Percentiles rank a stretch among this genome's conserved stretches.
These are phyloP conservation scores for Fusarium siculi DNA, from an alignment of 2,329 filamentous ascomycete species.

Conservation along the genomic window DNA sequence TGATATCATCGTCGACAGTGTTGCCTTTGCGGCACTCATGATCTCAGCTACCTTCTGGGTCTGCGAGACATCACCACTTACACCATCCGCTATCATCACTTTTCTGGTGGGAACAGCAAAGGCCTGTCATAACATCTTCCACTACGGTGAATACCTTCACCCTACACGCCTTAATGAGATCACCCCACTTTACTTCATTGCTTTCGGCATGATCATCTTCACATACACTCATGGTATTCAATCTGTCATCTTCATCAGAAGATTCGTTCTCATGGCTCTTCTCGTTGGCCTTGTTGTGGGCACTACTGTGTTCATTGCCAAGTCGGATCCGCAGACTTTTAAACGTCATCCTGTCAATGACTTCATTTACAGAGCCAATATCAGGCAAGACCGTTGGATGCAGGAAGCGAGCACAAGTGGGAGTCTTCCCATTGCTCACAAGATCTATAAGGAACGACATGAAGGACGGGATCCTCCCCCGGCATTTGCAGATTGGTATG, in stretches of 20 bases:
- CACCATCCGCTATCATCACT: slow-evolving; percentile 55
- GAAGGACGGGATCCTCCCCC: slow-evolving; percentile 78
- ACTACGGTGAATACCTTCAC: slow-evolving; percentile 59
- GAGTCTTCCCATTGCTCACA: slow-evolving; percentile 58
- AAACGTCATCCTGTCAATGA: slow-evolving; percentile 59
- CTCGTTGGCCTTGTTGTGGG: slow-evolving; percentile 52
- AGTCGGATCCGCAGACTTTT: slow-evolving; percentile 46
- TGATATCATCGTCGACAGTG: slow-evolving; percentile 60
- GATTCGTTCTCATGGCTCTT: slow-evolving; percentile 53
- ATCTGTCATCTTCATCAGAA: slow-evolving; percentile 55
- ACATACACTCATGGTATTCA: slow-evolving; percentile 57
- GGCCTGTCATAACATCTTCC: slow-evolving; percentile 50
- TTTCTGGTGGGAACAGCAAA: slow-evolving; percentile 55
- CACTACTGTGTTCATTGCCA: slow-evolving; percentile 51
- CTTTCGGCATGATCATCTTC: slow-evolving; percentile 56
- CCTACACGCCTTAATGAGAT: slow-evolving; percentile 51
- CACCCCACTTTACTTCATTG: slow-evolving; percentile 53
- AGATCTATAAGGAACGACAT: slow-evolving; percentile 62
- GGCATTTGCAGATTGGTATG: slow-evolving; percentile 86
- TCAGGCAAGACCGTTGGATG: slow-evolving; percentile 62
- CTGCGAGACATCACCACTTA: slow-evolving; percentile 58
- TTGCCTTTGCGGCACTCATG: slow-evolving; percentile 56
- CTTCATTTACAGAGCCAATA: slow-evolving; percentile 60
- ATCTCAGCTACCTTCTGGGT: slow-evolving; percentile 59
- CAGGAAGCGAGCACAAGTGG: slow-evolving; percentile 58